Evolutionary conservation across 345 rosid genomes (phyloP), one percentile per base, ranked within the genome.

Genomic region (Syzygium oleosum): DNA sequence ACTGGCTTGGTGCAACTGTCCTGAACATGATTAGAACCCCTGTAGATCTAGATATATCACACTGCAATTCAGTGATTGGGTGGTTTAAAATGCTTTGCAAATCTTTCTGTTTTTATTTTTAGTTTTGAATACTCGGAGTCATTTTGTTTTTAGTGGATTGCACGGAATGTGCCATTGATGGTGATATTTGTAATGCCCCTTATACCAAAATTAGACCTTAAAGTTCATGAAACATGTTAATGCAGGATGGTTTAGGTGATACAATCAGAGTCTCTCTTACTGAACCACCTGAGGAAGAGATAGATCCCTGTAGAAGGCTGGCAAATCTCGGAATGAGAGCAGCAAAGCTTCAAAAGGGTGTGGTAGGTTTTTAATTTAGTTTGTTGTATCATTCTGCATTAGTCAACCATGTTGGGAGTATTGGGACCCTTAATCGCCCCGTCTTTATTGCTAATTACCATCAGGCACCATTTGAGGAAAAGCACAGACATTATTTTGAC

Each of bases 191-290:
- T 34, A 73, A 73, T 73, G 83, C 49, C 38, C 83, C 83, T 73
- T 73, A 73, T 73, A 73, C 83, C 83, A 41, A 19, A 21, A 19
- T 73, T 73, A 73, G 49, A 73, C 83, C 83, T 38, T 73, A 22
- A 19, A 73, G 49, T 73, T 73, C 83, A 73, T 38, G 83, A 43
- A 73, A 73, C 83, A 84, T 84, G 49, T 51, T 58, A 65, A 51
- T 91, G 87, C 93, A 98, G 99, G 99, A 98, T 92, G 99, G 99
- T 77, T 94, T 98, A 87, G 99, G 99, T 89, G 99, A 98, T 93
- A 98, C 99, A 85, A 96, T 98, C 89, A 93, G 99, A 89, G 99
- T 98, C 85, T 98, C 98, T 83, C 96, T 98, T 21, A 96, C 99
- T 8, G 99, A 96, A 91, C 92, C 99, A 77, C 99, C 99, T 53